Conservation (phyloP, 139 green algal species). For the Raphidocelis subcapitata region DNA sequence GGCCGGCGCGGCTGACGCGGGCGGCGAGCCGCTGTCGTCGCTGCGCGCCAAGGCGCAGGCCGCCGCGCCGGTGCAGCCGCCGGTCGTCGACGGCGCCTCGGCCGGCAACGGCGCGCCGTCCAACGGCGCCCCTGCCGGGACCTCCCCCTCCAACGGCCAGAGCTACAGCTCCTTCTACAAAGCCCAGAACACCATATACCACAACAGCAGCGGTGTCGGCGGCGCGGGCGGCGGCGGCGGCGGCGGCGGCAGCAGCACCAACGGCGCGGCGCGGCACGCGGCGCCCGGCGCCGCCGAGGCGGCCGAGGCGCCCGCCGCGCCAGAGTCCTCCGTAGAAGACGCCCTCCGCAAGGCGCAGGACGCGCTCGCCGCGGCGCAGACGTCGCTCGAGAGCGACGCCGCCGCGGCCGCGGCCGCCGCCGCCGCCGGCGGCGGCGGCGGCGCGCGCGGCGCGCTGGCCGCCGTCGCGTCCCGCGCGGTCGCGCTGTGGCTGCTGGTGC, state of each 20-base stretch:
- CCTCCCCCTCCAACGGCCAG: too few relatives aligned
- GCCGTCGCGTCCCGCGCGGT: not conserved
- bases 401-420: constrained; percentile 1
- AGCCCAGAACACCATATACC: too few relatives aligned
- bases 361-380: constrained; percentile 19
- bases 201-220: too few relatives aligned
- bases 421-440: not conserved
- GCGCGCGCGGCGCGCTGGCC: constrained; percentile 1
- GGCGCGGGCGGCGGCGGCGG: not conserved
- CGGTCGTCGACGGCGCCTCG: too few relatives aligned
- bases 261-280: not conserved
- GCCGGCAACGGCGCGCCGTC: too few relatives aligned
- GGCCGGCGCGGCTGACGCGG: too few relatives aligned
- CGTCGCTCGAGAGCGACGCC: constrained; percentile 3
- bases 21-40: too few relatives aligned
- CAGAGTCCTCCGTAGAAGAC: constrained; percentile 8
- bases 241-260: not conserved
- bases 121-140: too few relatives aligned
- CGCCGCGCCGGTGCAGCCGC: too few relatives aligned
- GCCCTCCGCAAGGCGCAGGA: constrained; percentile 20
- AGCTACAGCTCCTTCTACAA: too few relatives aligned
- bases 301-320: too few relatives aligned
- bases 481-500: not conserved
- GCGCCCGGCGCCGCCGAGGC: not conserved
- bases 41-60: too few relatives aligned